A percentile compares a stretch with the other conserved stretches of the same genome.
phyloP scores from a whole-genome alignment of 139 green algal genomes.

The Tetradesmus obliquus region DNA sequence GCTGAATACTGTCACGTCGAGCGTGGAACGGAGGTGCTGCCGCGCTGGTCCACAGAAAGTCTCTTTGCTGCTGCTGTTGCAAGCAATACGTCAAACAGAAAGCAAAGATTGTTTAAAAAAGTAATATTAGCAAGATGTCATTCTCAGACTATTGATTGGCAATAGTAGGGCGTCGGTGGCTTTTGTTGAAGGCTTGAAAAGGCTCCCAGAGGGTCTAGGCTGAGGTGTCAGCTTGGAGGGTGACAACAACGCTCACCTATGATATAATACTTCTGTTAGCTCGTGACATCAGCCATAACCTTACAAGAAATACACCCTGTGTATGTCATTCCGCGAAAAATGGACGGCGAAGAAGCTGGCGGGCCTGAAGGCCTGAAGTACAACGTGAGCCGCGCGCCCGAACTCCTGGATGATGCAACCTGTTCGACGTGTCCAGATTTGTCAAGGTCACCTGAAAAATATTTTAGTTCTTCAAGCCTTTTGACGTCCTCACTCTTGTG shows the following conservation, averaged over 20 bases:
- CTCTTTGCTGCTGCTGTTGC: neutral
- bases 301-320: neutral
- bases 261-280: neutral
- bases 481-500: too few relatives aligned
- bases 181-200: slow-evolving; percentile 1
- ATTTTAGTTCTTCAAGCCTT: too few relatives aligned
- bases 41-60: neutral
- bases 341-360: neutral
- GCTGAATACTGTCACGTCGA: neutral
- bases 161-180: neutral
- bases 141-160: neutral
- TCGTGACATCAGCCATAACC: too few relatives aligned
- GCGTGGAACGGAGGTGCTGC: neutral
- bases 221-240: neutral
- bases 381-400: neutral
- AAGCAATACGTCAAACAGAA: neutral
- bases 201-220: neutral
- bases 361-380: slow-evolving; percentile 1
- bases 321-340: neutral
- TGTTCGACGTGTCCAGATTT: too few relatives aligned
- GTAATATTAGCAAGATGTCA: neutral
- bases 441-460: too few relatives aligned
- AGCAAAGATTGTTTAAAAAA: neutral
- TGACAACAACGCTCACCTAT: neutral
- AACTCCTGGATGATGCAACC: neutral